Percentiles rank a stretch among this genome's conserved stretches.
These are phyloP conservation scores for Botrytis medusae DNA, from an alignment of 2,329 filamentous ascomycete genomes.

Conservation along the genomic window DNA sequence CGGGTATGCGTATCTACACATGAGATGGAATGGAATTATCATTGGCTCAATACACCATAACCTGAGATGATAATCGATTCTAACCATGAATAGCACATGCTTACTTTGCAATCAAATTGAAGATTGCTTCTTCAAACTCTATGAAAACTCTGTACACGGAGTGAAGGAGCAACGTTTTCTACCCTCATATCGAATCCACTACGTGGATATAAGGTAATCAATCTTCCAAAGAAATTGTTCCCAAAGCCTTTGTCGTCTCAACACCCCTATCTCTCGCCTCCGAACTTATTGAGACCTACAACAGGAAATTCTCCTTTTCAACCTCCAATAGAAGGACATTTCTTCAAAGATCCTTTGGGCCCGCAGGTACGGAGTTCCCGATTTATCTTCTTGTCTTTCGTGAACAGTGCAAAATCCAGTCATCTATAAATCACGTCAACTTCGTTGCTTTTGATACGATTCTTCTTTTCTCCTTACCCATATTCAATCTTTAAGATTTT, in stretches of 20 bases:
- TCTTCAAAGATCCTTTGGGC: conserved; percentile 6
- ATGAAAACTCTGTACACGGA: neutral
- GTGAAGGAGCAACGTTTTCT: neutral
- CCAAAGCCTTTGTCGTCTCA: neutral
- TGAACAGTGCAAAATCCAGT: neutral
- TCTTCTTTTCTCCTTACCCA: neutral
- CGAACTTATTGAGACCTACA: neutral
- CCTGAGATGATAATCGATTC: neutral
- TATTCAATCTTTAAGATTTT: conserved; percentile 11
- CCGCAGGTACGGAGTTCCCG: neutral
- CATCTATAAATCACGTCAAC: conserved; percentile 15
- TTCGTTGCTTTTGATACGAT: neutral
- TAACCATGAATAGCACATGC: neutral
- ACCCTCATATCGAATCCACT: neutral
- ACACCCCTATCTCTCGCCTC: neutral
- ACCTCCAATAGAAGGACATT: neutral
- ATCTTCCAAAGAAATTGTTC: neutral
- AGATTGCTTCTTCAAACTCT: neutral
- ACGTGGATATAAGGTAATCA: neutral
- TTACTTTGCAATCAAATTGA: neutral
- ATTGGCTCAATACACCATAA: too few species aligned
- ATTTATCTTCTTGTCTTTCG: neutral
- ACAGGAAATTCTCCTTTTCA: neutral
- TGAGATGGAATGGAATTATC: neutral
- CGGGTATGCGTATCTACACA: neutral